Percentiles rank a stretch among this genome's conserved stretches.
Conservation (phyloP, 164 flowering plant genomes). For the Protea cynaroides region DNA sequence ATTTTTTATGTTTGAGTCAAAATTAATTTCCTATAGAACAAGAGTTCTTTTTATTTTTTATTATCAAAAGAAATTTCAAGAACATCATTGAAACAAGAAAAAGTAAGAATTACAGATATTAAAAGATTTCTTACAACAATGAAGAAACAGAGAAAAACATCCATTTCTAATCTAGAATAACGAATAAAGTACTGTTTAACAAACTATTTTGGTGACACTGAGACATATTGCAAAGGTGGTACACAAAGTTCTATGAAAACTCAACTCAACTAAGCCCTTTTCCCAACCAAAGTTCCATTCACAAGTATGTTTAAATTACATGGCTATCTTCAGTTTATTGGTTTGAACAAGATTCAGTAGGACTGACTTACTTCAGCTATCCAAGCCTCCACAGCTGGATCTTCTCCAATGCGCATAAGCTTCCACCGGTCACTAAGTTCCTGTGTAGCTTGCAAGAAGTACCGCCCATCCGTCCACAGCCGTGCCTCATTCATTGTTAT, state of each 20-base stretch:
- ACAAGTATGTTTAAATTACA: not conserved
- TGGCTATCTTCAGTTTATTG: not conserved
- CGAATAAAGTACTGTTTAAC: not conserved
- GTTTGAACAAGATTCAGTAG: not conserved
- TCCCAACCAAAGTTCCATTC: no score
- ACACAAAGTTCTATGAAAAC: not conserved
- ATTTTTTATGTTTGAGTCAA: no score
- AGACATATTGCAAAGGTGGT: not conserved
- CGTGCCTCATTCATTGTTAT: slow-evolving; percentile 65
- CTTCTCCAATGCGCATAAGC: slow-evolving; percentile 94
- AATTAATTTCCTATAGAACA: no score
- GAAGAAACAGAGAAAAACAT: no score
- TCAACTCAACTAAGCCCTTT: no score
- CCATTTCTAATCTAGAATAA: not conserved
- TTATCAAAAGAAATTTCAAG: no score
- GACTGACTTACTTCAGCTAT: slow-evolving; percentile 68
- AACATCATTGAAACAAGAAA: no score
- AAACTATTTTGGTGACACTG: not conserved
- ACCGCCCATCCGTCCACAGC: slow-evolving; percentile 97
- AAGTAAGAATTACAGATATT: no score
- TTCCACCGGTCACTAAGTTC: slow-evolving; percentile 76
- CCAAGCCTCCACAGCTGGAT: slow-evolving; percentile 78
- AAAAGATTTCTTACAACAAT: no score
- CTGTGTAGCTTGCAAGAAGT: slow-evolving; percentile 84
- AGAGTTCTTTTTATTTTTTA: no score